Percentiles rank a stretch among this genome's conserved stretches.
Evolutionary conservation across 2,329 filamentous ascomycete species (phyloP).

Genomic region (Penicillium sp.): DNA sequence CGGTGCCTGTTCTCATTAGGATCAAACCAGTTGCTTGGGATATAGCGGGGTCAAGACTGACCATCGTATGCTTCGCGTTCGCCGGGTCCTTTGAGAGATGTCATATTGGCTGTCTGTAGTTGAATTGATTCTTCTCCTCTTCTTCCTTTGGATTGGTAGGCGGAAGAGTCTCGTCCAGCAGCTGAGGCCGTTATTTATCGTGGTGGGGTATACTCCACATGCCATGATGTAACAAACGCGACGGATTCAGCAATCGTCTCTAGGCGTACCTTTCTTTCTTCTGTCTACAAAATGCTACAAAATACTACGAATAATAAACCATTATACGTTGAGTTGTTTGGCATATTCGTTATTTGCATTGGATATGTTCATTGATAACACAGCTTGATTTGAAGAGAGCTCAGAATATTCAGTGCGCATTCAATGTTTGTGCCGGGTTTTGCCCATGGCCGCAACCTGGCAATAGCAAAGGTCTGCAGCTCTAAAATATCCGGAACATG

Average conservation of each 20-base stretch:
- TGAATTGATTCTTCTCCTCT: neutral
- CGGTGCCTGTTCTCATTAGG: constrained; percentile 51
- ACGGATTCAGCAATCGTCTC: neutral
- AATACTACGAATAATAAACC: too few relatives aligned
- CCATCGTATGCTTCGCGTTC: constrained; percentile 56
- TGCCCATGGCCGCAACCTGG: neutral
- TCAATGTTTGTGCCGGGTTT: neutral
- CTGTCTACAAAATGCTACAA: too few relatives aligned
- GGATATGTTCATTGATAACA: neutral
- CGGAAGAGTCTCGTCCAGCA: neutral
- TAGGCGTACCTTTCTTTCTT: too few relatives aligned
- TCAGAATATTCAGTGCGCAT: neutral
- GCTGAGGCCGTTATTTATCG: neutral
- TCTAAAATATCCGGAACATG: neutral
- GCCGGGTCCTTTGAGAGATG: constrained; percentile 61
- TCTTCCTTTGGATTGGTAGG: neutral
- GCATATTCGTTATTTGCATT: too few relatives aligned
- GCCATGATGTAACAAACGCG: neutral
- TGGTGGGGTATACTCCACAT: neutral
- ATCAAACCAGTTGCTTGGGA: neutral
- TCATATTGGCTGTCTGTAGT: constrained; percentile 37
- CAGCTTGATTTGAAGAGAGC: neutral
- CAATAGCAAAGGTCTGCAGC: neutral
- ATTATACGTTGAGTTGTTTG: too few relatives aligned
- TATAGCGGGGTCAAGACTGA: constrained; percentile 22